Percentiles rank a stretch among this genome's conserved stretches.
phyloP scores from a whole-genome alignment of 139 green algal species.

The Diplosphaera chodatii region DNA sequence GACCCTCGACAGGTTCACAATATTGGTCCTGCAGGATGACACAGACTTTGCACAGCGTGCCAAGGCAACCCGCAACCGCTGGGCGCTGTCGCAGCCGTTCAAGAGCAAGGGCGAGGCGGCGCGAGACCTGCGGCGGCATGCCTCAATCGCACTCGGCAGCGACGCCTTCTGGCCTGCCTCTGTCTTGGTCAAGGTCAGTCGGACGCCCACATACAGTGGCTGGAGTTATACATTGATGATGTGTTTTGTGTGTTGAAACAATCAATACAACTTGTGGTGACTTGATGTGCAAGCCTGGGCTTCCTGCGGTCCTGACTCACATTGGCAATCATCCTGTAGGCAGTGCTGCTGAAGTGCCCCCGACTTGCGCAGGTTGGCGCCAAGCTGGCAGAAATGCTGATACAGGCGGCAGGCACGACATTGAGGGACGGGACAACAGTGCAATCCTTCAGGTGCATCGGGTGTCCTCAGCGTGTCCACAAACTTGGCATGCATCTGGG shows the following conservation, averaged over 20 bases:
- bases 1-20: too few species aligned
- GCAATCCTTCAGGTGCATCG: conserved; percentile 21
- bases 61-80: neutral
- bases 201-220: too few species aligned
- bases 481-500: too few species aligned
- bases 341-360: too few species aligned
- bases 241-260: too few species aligned
- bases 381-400: neutral
- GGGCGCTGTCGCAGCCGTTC: neutral
- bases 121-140: neutral
- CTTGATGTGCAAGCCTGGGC: too few species aligned
- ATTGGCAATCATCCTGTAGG: too few species aligned
- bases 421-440: conserved; percentile 24
- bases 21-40: neutral
- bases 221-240: too few species aligned
- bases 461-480: too few species aligned
- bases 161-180: neutral
- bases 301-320: too few species aligned
- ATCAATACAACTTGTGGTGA: too few species aligned
- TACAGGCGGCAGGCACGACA: conserved; percentile 12
- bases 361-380: neutral
- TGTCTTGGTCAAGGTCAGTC: neutral
- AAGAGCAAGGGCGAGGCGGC: neutral
- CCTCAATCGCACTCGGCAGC: neutral
- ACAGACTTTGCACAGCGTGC: neutral